Evolutionary conservation across 345 rosid species (phyloP).

Genomic region (Crucihimalaya himalaica): DNA sequence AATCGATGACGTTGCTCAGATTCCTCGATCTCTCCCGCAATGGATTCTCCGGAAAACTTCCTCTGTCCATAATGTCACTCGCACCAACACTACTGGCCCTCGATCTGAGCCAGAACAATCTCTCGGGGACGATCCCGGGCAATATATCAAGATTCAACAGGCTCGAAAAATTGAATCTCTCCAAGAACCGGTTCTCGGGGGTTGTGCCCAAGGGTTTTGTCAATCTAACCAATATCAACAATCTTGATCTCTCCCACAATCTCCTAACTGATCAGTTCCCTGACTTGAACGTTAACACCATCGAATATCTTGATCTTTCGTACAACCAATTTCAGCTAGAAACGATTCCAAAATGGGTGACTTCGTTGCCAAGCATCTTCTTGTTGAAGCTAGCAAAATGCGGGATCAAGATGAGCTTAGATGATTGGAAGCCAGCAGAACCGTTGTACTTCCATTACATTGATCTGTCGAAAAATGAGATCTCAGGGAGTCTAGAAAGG

Average conservation of each 20-base stretch:
- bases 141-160: slow-evolving; percentile 56
- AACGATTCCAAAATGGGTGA: slow-evolving; percentile 70
- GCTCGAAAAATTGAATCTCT: slow-evolving; percentile 64
- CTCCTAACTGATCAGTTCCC: slow-evolving; percentile 68
- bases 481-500: slow-evolving; percentile 52
- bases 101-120: slow-evolving; percentile 55
- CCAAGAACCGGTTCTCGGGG: slow-evolving; percentile 52
- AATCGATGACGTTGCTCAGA: slow-evolving; percentile 47
- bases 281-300: slow-evolving; percentile 55
- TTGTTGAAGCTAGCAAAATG: slow-evolving; percentile 69
- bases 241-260: slow-evolving; percentile 67
- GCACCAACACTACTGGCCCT: slow-evolving; percentile 47
- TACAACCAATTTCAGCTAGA: slow-evolving; percentile 58
- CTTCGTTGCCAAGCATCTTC: slow-evolving; percentile 61
- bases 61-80: slow-evolving; percentile 50
- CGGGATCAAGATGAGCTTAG: slow-evolving; percentile 59
- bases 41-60: slow-evolving; percentile 54
- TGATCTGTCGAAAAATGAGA: slow-evolving; percentile 64
- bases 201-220: slow-evolving; percentile 55
- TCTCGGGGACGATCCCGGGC: slow-evolving; percentile 58
- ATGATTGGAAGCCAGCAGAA: slow-evolving; percentile 56
- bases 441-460: slow-evolving; percentile 68
- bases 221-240: slow-evolving; percentile 68
- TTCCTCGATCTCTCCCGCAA: slow-evolving; percentile 51
- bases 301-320: slow-evolving; percentile 72